These are phyloP conservation scores for Termitomyces sp. DNA, from an alignment of 768 basidiomycete genomes.

Conservation along the genomic window DNA sequence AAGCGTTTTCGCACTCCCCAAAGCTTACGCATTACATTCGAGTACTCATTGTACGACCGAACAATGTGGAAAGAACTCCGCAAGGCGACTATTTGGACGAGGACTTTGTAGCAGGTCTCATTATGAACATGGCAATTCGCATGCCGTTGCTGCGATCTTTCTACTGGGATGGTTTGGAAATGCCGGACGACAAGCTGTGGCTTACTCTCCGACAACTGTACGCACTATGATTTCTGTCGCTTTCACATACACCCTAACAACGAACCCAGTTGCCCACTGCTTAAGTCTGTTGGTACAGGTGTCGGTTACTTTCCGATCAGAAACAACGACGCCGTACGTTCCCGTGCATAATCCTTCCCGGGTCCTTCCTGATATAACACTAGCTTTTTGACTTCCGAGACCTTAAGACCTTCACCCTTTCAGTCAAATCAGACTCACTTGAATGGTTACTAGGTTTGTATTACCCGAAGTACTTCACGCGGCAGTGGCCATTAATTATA, in stretches of 20 bases:
- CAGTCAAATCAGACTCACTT: slow-evolving; percentile 28
- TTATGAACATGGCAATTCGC: slow-evolving; percentile 19
- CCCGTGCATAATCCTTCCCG: neutral
- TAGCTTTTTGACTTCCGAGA: slow-evolving; percentile 31
- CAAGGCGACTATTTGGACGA: slow-evolving; percentile 27
- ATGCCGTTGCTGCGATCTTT: slow-evolving; percentile 23
- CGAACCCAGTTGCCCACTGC: slow-evolving; percentile 23
- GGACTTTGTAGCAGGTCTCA: slow-evolving; percentile 19
- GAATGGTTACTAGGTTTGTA: slow-evolving; percentile 27
- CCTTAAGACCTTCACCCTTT: slow-evolving; percentile 25
- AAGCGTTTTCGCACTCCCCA: slow-evolving; percentile 42
- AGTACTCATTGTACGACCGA: slow-evolving; percentile 24
- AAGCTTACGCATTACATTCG: slow-evolving; percentile 23
- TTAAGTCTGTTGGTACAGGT: slow-evolving; percentile 27
- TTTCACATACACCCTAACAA: slow-evolving; percentile 4
- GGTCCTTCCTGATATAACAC: slow-evolving; percentile 3
- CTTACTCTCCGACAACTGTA: slow-evolving; percentile 23
- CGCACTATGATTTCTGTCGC: neutral
- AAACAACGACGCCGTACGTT: slow-evolving; percentile 26
- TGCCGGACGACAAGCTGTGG: slow-evolving; percentile 29
- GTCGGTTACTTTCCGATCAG: slow-evolving; percentile 27
- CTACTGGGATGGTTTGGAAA: slow-evolving; percentile 32
- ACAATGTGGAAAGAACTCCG: slow-evolving; percentile 27
- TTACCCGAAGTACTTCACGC: neutral
- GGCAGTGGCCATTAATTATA: neutral